Base-by-base conservation (phyloP, 1,284 basidiomycete genomes). In the Termitomyces sp. region DNA sequence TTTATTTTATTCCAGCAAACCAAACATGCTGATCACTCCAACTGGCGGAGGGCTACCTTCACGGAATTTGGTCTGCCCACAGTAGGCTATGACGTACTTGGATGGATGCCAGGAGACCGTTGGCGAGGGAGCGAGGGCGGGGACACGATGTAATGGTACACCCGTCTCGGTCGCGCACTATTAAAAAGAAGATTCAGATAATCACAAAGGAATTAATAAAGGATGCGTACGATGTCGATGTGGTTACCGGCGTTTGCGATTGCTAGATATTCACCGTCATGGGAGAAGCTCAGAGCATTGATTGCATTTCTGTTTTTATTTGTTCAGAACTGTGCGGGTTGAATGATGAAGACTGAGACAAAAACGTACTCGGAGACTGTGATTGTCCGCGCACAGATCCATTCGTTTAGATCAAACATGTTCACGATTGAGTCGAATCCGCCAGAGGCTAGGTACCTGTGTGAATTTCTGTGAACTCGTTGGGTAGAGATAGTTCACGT, bases 101-200 rank as follows among this genome's bases (percentile, higher is more conserved):
- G 83, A 87, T 3, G 88, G 88, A 66, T 90, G 88, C 88, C 88
- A 91, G 1, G 80, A 72, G 2, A 91, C 88, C 0, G 85, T 83
- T 5, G 82, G 80, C 13, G 86, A 80, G 0, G 85, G 74, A 2
- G 82, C 83, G 6, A 84, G 69, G 2, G 85, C 77, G 1, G 84
- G 78, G 12, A 91, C 79, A 17, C 88, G 84, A 64, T 89, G 85
- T 28, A 89, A 62, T 1, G 85, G 83, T 31, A 77, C 67, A 12
- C 82, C 82, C 0, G 86, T 90, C 66, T 90, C 89, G 2, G 84
- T 86, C 12, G 85, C 83, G 60, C 84, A 88, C 88, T 90, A 38
- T 49, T 6, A 13, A 13, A 8, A 39, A 17, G 10, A 41, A n/a
- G 10, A 33, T 45, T 51, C 12, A 50, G 33, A 49, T n/a, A 36